Conservation (phyloP, 1,284 basidiomycete genomes). For the Leccinum angustisporum region DNA sequence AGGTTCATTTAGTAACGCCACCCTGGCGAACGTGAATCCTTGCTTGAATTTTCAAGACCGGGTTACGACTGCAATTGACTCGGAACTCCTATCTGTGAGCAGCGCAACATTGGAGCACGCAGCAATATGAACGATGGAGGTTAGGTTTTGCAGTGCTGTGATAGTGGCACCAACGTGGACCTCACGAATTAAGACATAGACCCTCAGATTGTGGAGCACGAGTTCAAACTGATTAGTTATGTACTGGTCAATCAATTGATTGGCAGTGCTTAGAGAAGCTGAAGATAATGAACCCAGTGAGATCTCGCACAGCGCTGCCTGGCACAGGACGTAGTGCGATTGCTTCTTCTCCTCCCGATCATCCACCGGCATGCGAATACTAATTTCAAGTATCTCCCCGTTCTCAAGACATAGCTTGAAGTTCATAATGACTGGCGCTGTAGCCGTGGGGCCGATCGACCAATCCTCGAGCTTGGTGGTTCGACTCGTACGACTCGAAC, state of each 20-base stretch:
- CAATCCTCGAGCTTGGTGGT: slow-evolving; percentile 3
- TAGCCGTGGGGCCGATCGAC: neutral
- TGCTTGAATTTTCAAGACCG: neutral
- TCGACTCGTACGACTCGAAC: slow-evolving; percentile 18
- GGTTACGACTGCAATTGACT: neutral
- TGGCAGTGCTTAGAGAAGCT: slow-evolving; percentile 23
- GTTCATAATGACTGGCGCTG: neutral
- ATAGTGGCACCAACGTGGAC: neutral
- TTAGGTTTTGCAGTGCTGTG: slow-evolving; percentile 9
- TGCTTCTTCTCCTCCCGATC: slow-evolving; percentile 21
- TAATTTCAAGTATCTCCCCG: slow-evolving; percentile 10
- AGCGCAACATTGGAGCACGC: slow-evolving; percentile 11
- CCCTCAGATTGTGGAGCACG: slow-evolving; percentile 2
- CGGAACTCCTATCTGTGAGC: slow-evolving; percentile 7
- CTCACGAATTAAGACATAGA: neutral
- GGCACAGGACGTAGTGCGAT: slow-evolving; percentile 11
- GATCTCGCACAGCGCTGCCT: slow-evolving; percentile 1
- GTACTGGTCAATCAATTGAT: neutral
- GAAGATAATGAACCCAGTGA: slow-evolving; percentile 6
- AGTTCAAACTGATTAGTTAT: neutral
- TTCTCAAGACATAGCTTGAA: slow-evolving; percentile 18
- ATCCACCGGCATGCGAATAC: slow-evolving; percentile 9
- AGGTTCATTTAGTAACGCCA: neutral
- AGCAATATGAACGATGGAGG: neutral
- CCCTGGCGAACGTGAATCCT: neutral